Percentiles rank a stretch among this genome's conserved stretches.
These are phyloP conservation scores for Botryotinia globosa DNA, from an alignment of 2,329 filamentous ascomycete species.

Conservation along the genomic window DNA sequence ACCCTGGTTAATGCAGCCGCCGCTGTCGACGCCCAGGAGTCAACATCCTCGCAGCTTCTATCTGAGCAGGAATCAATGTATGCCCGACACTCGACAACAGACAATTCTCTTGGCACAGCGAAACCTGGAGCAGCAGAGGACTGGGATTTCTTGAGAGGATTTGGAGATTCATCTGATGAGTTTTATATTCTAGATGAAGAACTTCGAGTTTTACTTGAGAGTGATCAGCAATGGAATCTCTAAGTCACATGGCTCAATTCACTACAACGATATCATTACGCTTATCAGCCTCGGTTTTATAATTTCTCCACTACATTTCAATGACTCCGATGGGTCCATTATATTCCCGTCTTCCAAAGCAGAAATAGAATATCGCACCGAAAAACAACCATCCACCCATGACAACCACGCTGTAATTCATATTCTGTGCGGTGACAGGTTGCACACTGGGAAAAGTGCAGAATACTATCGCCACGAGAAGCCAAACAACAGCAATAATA, in stretches of 20 bases:
- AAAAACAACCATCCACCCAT: slow-evolving; percentile 42
- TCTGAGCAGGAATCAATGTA: slow-evolving; percentile 11
- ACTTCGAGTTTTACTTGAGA: slow-evolving; percentile 33
- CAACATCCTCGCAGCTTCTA: not conserved
- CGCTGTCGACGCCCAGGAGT: slow-evolving; percentile 4
- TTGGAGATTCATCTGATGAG: slow-evolving; percentile 36
- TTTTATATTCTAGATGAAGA: slow-evolving; percentile 36
- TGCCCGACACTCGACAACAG: not conserved
- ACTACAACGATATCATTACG: not conserved
- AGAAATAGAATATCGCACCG: slow-evolving; percentile 40
- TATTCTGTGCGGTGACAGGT: slow-evolving; percentile 44
- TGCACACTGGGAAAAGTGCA: slow-evolving; percentile 45
- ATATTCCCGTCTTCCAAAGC: slow-evolving; percentile 33
- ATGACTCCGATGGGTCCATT: slow-evolving; percentile 27
- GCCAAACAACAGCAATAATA: slow-evolving; percentile 44
- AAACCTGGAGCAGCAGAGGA: slow-evolving; percentile 24
- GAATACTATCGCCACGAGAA: slow-evolving; percentile 45
- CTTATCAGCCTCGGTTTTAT: not conserved
- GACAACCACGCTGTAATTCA: slow-evolving; percentile 49
- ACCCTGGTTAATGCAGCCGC: not conserved
- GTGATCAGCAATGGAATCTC: slow-evolving; percentile 15
- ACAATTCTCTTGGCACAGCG: not conserved
- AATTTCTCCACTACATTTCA: not conserved
- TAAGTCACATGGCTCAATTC: slow-evolving; percentile 8
- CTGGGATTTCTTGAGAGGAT: slow-evolving; percentile 35